Evolutionary conservation across 331 rosid species (phyloP).

Genomic region (Ulmus americana): DNA sequence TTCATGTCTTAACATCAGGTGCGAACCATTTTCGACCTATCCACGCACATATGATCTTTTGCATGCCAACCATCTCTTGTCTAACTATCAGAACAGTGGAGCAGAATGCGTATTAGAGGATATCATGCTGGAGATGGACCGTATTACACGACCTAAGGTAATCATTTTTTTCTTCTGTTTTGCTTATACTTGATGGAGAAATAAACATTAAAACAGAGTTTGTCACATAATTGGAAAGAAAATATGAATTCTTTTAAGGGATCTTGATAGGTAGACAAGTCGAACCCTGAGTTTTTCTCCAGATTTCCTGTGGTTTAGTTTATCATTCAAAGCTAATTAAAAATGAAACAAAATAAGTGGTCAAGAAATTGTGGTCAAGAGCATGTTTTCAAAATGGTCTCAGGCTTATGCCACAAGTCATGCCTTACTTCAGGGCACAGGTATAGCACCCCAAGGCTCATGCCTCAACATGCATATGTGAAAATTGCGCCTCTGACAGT

Average conservation of each 20-base stretch:
- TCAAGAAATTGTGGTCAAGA: too few species aligned
- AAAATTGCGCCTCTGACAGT: too few species aligned
- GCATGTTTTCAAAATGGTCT: too few species aligned
- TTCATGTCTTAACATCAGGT: conserved; percentile 42
- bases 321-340: background rate
- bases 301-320: background rate
- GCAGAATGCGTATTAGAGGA: conserved; percentile 68
- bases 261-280: background rate
- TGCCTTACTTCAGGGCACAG: too few species aligned
- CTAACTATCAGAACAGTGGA: conserved; percentile 51
- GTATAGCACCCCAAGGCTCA: too few species aligned
- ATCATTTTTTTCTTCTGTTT: background rate
- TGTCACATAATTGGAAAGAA: background rate
- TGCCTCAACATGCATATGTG: too few species aligned
- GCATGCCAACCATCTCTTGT: conserved; percentile 71
- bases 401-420: too few species aligned
- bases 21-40: conserved; percentile 87
- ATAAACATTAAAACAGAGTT: background rate
- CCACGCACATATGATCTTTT: conserved; percentile 83
- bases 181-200: background rate
- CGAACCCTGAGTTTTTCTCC: background rate
- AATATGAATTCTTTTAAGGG: background rate
- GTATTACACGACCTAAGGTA: conserved; percentile 79
- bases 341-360: background rate
- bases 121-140: conserved; percentile 92